Percentiles rank a stretch among this genome's conserved stretches.
Evolutionary conservation across 1,284 basidiomycete genomes (phyloP).

Genomic region (Mycosarcoma maydis): DNA sequence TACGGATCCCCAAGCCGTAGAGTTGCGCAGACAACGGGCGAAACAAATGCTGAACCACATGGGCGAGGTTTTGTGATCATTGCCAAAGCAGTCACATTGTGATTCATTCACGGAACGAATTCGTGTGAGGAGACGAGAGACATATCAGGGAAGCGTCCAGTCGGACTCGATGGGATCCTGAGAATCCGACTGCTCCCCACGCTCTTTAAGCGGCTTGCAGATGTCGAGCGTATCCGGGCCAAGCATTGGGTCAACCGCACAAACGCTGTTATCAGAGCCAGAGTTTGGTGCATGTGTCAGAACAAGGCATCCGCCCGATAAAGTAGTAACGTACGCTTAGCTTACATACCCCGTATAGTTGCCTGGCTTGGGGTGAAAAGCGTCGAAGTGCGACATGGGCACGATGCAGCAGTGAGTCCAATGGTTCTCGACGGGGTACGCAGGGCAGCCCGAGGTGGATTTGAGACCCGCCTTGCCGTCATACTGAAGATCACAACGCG

Average conservation of each 20-base stretch:
- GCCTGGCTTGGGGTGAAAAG: not conserved
- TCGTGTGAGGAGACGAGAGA: not conserved
- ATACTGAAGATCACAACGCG: conserved; percentile 17
- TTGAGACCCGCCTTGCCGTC: not conserved
- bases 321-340: too few species aligned
- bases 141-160: conserved; percentile 4
- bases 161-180: not conserved
- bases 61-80: conserved; percentile 24
- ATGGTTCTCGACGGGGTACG: not conserved
- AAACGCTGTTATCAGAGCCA: conserved; percentile 6
- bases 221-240: conserved; percentile 3
- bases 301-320: too few species aligned
- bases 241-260: conserved; percentile 18
- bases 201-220: conserved; percentile 4
- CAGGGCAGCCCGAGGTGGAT: conserved; percentile 5
- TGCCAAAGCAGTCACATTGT: not conserved
- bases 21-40: conserved; percentile 29
- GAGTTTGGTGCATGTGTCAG: not conserved
- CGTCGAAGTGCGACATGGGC: conserved; percentile 4
- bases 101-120: not conserved
- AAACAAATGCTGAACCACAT: conserved; percentile 27
- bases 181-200: not conserved
- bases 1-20: conserved; percentile 28
- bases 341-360: conserved; percentile 14
- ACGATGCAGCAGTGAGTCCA: conserved; percentile 32